Evolutionary conservation across 208 protist genomes (phyloP), one percentile per base, ranked within the genome.

Genomic region (Crithidia bombi): DNA sequence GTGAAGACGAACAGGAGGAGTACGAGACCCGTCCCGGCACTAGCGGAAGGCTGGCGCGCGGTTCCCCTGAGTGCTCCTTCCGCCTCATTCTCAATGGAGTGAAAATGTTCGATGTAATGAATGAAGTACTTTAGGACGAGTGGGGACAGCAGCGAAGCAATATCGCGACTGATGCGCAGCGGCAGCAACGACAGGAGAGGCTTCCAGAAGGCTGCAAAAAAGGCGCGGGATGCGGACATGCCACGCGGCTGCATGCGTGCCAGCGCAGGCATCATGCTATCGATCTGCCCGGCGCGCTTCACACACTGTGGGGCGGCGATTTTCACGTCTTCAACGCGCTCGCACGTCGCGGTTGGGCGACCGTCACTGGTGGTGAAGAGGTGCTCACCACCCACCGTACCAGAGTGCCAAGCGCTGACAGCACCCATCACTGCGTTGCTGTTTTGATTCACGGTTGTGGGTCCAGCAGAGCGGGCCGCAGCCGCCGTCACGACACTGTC

Each of bases 371-470:
- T 68, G 15, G 66, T 33, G 61, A 93, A 93, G 21, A 93, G 79
- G 38, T 82, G 64, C 68, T 93, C 85, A 25, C 84, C 85, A 39
- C 89, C 72, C 19, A 85, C 69, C 19, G 73, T 58, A 25, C 89
- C 89, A 52, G 78, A 52, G 54, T 75, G 74, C n/a, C 77, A 75
- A 33, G 72, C 58, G 19, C 73, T 65, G 32, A 59, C 65, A 4
- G 30, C n/a, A n/a, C n/a, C n/a, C n/a, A n/a, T n/a, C n/a, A n/a
- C n/a, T n/a, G n/a, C n/a, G n/a, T n/a, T n/a, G n/a, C n/a, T n/a
- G n/a, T n/a, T n/a, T n/a, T n/a, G n/a, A n/a, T n/a, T n/a, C n/a
- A n/a, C 59, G 11, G 26, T 32, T 56, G 35, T 15, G 3, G 49
- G 50, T 15, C 26, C 25, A 11, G 14, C 26, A 21, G 15, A 28